These are phyloP conservation scores for Scleroderma bovista DNA, from an alignment of 768 basidiomycete genomes.

Conservation along the genomic window DNA sequence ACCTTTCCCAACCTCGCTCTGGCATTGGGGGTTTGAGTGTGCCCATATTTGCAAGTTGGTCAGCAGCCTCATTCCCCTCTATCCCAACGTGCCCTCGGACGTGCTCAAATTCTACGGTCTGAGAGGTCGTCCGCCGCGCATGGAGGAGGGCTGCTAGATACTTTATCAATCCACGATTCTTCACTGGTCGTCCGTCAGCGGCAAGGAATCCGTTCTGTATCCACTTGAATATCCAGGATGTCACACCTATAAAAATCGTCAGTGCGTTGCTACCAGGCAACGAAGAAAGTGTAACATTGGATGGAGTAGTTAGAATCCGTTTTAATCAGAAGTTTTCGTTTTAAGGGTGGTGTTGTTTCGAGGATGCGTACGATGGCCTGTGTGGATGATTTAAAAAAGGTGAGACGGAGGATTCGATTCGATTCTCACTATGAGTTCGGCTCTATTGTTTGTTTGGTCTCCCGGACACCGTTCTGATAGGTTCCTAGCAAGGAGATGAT, in stretches of 20 bases:
- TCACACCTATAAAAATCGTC: slow-evolving; percentile 49
- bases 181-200: slow-evolving; percentile 49
- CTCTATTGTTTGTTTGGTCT: slow-evolving; percentile 81
- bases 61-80: slow-evolving; percentile 85
- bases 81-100: slow-evolving; percentile 78
- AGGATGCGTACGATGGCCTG: slow-evolving; percentile 83
- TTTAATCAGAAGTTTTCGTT: slow-evolving; percentile 62
- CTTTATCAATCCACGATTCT: slow-evolving; percentile 66
- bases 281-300: slow-evolving; percentile 45
- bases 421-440: slow-evolving; percentile 68
- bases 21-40: slow-evolving; percentile 29
- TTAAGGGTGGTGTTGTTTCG: slow-evolving; percentile 58
- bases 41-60: slow-evolving; percentile 63
- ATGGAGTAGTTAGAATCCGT: slow-evolving; percentile 87
- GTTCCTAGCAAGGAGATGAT: slow-evolving; percentile 46
- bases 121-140: slow-evolving; percentile 44
- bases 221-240: slow-evolving; percentile 70
- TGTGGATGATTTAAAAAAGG: not conserved
- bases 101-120: slow-evolving; percentile 57
- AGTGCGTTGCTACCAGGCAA: slow-evolving; percentile 2
- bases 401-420: not conserved
- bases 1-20: slow-evolving; percentile 57
- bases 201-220: slow-evolving; percentile 44
- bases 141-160: slow-evolving; percentile 64
- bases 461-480: slow-evolving; percentile 79